phyloP scores from a whole-genome alignment of 441 rosid genomes.

The Populus trichocarpa region DNA sequence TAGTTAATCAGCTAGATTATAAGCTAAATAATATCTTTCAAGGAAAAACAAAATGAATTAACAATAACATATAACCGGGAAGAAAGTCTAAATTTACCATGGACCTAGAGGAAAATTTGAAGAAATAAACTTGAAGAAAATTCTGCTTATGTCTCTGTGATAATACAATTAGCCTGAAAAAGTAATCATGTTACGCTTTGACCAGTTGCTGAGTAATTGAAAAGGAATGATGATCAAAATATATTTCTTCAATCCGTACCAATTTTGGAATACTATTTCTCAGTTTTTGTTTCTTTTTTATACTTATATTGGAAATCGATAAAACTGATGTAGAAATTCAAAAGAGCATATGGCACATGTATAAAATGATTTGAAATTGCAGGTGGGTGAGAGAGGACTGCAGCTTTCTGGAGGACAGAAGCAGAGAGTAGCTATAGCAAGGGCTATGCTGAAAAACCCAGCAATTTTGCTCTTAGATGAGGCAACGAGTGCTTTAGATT shows the following conservation, averaged over 20 bases:
- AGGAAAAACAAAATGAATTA: not conserved
- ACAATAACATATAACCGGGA: not conserved
- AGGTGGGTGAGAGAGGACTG: conserved; percentile 99
- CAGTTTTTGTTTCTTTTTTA: not conserved
- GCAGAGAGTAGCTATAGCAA: conserved; percentile 95
- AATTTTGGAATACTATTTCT: not conserved
- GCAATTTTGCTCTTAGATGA: conserved; percentile 94
- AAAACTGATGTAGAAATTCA: not conserved
- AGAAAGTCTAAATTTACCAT: not conserved
- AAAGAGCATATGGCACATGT: not conserved
- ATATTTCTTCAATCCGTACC: not conserved
- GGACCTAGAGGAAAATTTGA: not conserved
- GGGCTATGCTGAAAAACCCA: conserved; percentile 98
- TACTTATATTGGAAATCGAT: not conserved
- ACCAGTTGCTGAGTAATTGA: not conserved
- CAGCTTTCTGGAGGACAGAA: conserved; percentile 99
- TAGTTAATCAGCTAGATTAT: not conserved
- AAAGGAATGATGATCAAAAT: not conserved
- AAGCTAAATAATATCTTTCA: not conserved
- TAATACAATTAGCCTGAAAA: not conserved
- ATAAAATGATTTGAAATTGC: conserved; percentile 30
- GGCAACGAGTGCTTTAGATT: conserved; percentile 98
- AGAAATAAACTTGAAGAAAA: not conserved
- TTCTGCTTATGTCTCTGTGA: not conserved
- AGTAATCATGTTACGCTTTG: not conserved